phyloP scores from a whole-genome alignment of 495 filamentous ascomycete species.

The Xylaria longipes region DNA sequence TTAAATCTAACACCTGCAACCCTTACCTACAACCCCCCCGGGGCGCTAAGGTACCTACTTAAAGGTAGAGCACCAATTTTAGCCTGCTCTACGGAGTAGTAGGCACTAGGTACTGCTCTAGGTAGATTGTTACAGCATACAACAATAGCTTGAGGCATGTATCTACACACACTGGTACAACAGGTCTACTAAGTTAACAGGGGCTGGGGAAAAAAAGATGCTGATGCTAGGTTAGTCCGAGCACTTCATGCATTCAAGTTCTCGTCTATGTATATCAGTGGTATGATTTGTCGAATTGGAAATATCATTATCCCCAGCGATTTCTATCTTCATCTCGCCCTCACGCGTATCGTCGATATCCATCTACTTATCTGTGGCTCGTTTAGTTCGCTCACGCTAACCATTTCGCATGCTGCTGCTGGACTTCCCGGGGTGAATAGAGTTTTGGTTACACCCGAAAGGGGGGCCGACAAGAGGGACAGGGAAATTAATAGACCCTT shows the following conservation, averaged over 20 bases:
- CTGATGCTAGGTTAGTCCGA: conserved; percentile 8
- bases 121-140: too few species aligned
- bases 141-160: too few species aligned
- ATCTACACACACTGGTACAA: background rate
- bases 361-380: background rate
- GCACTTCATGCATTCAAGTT: conserved; percentile 8
- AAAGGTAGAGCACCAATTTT: too few species aligned
- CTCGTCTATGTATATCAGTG: background rate
- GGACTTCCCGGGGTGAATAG: background rate
- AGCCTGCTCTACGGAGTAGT: too few species aligned
- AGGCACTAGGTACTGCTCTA: too few species aligned
- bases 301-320: background rate
- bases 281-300: background rate
- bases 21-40: too few species aligned
- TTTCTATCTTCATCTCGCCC: background rate
- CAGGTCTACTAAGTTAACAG: background rate
- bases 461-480: background rate
- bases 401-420: background rate
- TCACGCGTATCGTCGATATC: background rate
- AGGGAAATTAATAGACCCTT: conserved; percentile 6
- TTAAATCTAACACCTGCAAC: too few species aligned
- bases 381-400: background rate
- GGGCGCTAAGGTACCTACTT: too few species aligned
- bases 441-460: background rate
- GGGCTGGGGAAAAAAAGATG: background rate